Conservation (phyloP, 73 alveolate species). For the Tetrahymena elliotti region DNA sequence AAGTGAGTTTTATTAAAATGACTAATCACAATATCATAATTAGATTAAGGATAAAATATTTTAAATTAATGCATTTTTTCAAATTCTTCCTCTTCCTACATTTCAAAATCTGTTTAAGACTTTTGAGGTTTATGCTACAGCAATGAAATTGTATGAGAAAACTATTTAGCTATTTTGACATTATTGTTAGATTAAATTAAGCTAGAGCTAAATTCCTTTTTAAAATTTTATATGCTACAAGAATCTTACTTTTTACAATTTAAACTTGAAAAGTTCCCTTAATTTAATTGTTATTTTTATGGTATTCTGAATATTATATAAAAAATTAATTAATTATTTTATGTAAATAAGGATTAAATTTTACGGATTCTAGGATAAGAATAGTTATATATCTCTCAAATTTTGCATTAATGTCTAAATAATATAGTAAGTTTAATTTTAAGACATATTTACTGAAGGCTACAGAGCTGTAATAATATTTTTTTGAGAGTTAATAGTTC, state of each 20-base stretch:
- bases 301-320: too few relatives aligned
- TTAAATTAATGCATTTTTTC: neutral
- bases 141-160: neutral
- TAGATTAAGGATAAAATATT: neutral
- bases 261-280: neutral
- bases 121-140: neutral
- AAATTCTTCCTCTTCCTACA: neutral
- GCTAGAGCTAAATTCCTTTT: neutral
- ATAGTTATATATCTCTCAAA: neutral
- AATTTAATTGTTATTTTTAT: too few relatives aligned
- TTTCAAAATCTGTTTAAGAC: too few relatives aligned
- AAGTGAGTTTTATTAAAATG: neutral
- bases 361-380: neutral
- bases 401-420: neutral
- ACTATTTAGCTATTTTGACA: too few relatives aligned
- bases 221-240: too few relatives aligned
- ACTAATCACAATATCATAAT: neutral
- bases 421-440: too few relatives aligned
- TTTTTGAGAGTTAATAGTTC: neutral
- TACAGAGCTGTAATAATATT: too few relatives aligned
- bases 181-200: neutral
- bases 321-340: too few relatives aligned
- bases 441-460: neutral
- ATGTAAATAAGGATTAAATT: too few relatives aligned
- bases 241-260: neutral